Conservation (phyloP, 2,329 filamentous ascomycete genomes). For the Daldinia eschscholtzii region DNA sequence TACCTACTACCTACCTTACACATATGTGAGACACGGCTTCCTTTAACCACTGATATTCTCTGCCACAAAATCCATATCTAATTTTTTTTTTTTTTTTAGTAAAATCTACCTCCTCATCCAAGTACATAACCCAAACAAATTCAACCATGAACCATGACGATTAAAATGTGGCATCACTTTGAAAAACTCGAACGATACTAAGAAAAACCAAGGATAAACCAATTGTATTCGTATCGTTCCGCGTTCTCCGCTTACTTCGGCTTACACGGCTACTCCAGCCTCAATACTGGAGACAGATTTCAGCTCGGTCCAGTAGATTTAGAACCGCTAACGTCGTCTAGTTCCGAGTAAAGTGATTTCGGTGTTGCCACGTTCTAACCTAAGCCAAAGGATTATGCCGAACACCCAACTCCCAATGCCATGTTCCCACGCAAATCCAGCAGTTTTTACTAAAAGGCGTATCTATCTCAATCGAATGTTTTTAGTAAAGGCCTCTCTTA, state of each 20-base stretch:
- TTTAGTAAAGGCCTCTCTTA: not conserved
- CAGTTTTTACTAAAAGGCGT: conserved; percentile 8
- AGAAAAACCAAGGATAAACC: conserved; percentile 11
- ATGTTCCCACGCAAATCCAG: conserved; percentile 16
- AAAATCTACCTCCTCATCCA: not conserved
- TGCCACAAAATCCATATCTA: not conserved
- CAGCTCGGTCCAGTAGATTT: conserved; percentile 13
- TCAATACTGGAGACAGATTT: conserved; percentile 9
- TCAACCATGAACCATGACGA: conserved; percentile 2
- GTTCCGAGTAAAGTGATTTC: conserved; percentile 13
- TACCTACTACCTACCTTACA: not conserved
- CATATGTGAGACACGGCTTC: conserved; percentile 7
- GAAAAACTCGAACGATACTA: conserved; percentile 7
- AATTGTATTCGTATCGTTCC: conserved; percentile 21
- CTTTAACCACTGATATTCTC: conserved; percentile 3
- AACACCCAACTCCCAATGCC: conserved; percentile 14
- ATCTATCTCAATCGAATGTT: not conserved
- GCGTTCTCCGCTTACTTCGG: conserved; percentile 25
- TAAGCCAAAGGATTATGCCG: conserved; percentile 11
- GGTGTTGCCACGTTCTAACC: conserved; percentile 19
- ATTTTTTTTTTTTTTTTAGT: not conserved
- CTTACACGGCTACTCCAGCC: conserved; percentile 14
- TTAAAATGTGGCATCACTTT: conserved; percentile 8
- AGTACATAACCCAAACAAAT: not conserved
- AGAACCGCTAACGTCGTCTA: conserved; percentile 13